Percentiles rank a stretch among this genome's conserved stretches.
Evolutionary conservation across 768 basidiomycete species (phyloP).

Genomic region (Kockovaella imperatae): DNA sequence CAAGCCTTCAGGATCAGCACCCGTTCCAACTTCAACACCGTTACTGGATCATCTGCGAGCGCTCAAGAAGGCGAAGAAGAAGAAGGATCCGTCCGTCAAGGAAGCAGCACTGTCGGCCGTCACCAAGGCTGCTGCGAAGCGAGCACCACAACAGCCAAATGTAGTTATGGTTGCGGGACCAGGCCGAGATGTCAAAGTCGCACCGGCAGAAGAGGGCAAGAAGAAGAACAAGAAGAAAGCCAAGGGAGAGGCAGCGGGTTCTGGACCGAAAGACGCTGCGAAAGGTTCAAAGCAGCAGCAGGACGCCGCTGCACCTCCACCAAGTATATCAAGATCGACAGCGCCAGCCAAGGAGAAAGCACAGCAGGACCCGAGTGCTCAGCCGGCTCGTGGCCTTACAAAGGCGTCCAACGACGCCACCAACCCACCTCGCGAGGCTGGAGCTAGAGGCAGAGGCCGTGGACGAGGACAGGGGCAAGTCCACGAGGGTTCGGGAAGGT

Average conservation of each 20-base stretch:
- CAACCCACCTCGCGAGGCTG: too few relatives aligned
- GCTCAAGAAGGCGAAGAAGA: not conserved
- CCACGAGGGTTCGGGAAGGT: not conserved
- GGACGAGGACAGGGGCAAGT: constrained; percentile 1
- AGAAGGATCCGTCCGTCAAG: constrained; percentile 7
- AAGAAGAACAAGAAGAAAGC: not conserved
- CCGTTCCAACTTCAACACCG: constrained; percentile 63
- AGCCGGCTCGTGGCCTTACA: not conserved
- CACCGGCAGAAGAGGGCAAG: not conserved
- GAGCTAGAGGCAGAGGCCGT: constrained; percentile 1
- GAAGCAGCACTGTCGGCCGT: constrained; percentile 24
- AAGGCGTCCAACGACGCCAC: not conserved
- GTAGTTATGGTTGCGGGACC: constrained; percentile 29
- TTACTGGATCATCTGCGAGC: constrained; percentile 84
- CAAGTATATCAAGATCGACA: constrained; percentile 1
- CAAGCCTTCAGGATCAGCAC: constrained; percentile 44
- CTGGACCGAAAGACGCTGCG: too few relatives aligned
- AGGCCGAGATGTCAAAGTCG: constrained; percentile 24
- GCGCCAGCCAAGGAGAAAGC: not conserved
- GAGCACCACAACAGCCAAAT: constrained; percentile 12
- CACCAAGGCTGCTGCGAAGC: constrained; percentile 21
- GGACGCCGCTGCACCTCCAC: not conserved
- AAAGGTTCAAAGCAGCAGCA: too few relatives aligned
- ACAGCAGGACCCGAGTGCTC: not conserved
- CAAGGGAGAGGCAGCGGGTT: not conserved